A percentile compares a stretch with the other conserved stretches of the same genome.
These are phyloP conservation scores for Lipomyces yamanashiensis DNA, from an alignment of 805 yeast species.

Conservation along the genomic window DNA sequence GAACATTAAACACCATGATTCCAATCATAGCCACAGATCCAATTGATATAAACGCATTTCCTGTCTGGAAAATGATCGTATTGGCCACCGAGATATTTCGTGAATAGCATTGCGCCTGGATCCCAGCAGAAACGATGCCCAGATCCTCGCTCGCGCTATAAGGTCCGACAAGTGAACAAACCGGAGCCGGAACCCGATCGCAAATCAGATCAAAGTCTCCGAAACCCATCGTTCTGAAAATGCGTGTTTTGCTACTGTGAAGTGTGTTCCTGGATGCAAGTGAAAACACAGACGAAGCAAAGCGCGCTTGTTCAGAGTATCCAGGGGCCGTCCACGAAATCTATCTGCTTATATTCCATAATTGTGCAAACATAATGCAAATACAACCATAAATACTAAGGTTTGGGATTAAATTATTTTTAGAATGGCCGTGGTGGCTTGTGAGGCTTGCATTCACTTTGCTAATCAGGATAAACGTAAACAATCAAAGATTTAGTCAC, in stretches of 20 bases:
- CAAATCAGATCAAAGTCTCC: conserved; percentile 72
- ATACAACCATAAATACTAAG: neutral
- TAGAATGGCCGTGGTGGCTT: neutral
- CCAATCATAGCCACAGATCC: conserved; percentile 68
- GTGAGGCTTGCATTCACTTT: neutral
- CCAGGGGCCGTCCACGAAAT: conserved; percentile 11
- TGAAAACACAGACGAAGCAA: neutral
- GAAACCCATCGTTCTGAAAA: conserved; percentile 55
- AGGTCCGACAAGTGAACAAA: conserved; percentile 76
- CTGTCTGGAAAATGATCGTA: conserved; percentile 86
- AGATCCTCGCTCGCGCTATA: conserved; percentile 43
- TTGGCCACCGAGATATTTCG: conserved; percentile 86
- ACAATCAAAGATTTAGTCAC: neutral
- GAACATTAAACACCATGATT: conserved; percentile 74
- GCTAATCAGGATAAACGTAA: neutral
- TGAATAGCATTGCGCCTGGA: conserved; percentile 80
- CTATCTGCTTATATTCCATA: neutral
- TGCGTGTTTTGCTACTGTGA: neutral
- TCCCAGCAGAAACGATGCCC: conserved; percentile 53
- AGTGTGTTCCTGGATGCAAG: neutral
- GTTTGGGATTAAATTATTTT: neutral
- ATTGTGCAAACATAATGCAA: neutral
- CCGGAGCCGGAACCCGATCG: conserved; percentile 69
- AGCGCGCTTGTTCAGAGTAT: neutral
- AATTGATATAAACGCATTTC: conserved; percentile 83